Base-by-base conservation (phyloP, 805 yeast species). In the Nakazawaea sp. region DNA sequence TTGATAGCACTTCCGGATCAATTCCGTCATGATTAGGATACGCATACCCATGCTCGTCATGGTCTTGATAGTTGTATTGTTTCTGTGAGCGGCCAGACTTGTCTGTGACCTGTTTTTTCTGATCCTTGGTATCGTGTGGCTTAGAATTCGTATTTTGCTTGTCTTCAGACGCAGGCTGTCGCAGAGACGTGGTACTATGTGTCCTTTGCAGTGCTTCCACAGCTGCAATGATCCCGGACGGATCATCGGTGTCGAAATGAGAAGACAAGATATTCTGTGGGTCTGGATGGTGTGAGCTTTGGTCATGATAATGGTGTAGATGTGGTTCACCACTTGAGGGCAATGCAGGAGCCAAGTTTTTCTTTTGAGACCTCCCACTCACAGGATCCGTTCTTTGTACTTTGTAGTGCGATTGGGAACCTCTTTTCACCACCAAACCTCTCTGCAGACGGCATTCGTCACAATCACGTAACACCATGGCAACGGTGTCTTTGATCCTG, bases 401-500 rank as follows among this genome's bases (percentile, higher is more conserved):
- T 30, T 46, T 52, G 32, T 50, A 34, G 32, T 45, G 30, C 19
- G 35, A 32, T 4, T 18, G 18, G 24, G 24, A 21, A 21, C 10
- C 10, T 10, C 24, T 30, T 53, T 47, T 37, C 16, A 26, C 19
- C 13, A 53, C 43, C 21, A 27, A n/a, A 13, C 41, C 38, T 25
- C 32, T 33, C 19, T 59, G 67, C 43, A 76, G 80, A 27, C 81
- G 65, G 56, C 97, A 90, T 35, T 76, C 81, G 2, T 68, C 64
- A 55, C 97, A 92, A 42, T 77, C 73, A 38, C 80, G 68, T 36
- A 89, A 78, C 1, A 86, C 90, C 21, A 77, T 75, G 1, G 83
- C 78, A 1, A 85, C 96, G 0, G 96, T 86, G 40, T 77, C 87
- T 58, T 92, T 89, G 45, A 90, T 83, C 35, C 95, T 73, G 1